phyloP scores from a whole-genome alignment of 495 filamentous ascomycete species.

The Baudoinia panamericana region DNA sequence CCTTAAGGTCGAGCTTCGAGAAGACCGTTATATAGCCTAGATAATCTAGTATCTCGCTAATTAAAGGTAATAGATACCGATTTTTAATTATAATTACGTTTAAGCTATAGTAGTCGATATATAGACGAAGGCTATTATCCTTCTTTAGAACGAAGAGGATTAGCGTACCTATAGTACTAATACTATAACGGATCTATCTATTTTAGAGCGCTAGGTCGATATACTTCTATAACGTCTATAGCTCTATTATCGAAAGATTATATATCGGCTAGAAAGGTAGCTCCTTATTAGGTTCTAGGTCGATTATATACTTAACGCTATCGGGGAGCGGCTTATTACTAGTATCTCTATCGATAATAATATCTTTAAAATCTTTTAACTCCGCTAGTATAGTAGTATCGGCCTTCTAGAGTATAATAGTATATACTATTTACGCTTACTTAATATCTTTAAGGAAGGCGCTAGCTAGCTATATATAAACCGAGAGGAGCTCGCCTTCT shows the following conservation, averaged over 20 bases:
- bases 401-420: background rate
- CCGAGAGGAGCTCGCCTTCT: no score
- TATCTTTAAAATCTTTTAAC: background rate
- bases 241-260: background rate
- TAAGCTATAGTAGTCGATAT: constrained; percentile 15
- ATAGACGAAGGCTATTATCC: constrained; percentile 15
- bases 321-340: background rate
- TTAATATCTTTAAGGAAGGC: background rate
- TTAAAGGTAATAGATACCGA: constrained; percentile 13
- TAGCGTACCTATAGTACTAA: background rate
- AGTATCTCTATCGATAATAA: no score
- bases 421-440: background rate
- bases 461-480: background rate
- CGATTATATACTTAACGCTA: background rate
- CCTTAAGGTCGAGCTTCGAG: constrained; percentile 15
- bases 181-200: constrained; percentile 11
- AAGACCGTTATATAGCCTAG: constrained; percentile 9
- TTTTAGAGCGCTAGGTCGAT: background rate
- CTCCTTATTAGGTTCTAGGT: background rate
- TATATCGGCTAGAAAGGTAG: background rate
- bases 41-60: constrained; percentile 11
- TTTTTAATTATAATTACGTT: constrained; percentile 21
- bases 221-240: background rate
- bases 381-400: background rate
- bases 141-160: constrained; percentile 20